Conservation (phyloP, 345 rosid species). For the Gossypium arboreum region DNA sequence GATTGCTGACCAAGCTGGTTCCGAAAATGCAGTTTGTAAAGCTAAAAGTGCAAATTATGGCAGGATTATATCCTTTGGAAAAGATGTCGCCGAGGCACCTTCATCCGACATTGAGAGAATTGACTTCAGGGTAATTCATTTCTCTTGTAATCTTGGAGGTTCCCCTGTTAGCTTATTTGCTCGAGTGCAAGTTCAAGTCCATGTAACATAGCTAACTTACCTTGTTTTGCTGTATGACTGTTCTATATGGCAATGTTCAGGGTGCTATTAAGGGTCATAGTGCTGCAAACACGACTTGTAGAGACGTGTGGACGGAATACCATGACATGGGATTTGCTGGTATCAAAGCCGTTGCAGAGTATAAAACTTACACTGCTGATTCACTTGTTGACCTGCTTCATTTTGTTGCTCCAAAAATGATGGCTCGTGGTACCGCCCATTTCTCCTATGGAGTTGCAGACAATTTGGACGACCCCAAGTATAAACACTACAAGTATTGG, state of each 20-base stretch:
- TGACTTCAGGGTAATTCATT: constrained; percentile 70
- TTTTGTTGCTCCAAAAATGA: constrained; percentile 91
- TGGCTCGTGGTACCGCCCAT: constrained; percentile 82
- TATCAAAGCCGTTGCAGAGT: constrained; percentile 73
- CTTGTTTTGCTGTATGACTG: neutral
- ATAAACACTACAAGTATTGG: constrained; percentile 79
- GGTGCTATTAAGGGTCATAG: constrained; percentile 71
- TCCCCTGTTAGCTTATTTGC: neutral
- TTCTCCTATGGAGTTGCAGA: constrained; percentile 94
- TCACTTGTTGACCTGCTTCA: constrained; percentile 62
- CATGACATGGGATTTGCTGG: constrained; percentile 90
- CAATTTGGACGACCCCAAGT: constrained; percentile 82
- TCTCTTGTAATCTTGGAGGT: neutral
- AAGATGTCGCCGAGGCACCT: constrained; percentile 65
- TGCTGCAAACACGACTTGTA: constrained; percentile 61
- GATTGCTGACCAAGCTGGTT: constrained; percentile 21
- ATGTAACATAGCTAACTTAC: neutral
- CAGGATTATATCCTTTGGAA: constrained; percentile 84
- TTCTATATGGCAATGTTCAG: constrained; percentile 35
- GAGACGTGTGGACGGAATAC: constrained; percentile 93
- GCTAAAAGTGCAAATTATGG: constrained; percentile 55
- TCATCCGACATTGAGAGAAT: constrained; percentile 62
- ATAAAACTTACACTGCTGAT: constrained; percentile 74
- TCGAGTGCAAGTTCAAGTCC: neutral
- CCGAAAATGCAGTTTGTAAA: constrained; percentile 33